Conservation (phyloP, 495 filamentous ascomycete genomes). For the Trichoderma parareesei region DNA sequence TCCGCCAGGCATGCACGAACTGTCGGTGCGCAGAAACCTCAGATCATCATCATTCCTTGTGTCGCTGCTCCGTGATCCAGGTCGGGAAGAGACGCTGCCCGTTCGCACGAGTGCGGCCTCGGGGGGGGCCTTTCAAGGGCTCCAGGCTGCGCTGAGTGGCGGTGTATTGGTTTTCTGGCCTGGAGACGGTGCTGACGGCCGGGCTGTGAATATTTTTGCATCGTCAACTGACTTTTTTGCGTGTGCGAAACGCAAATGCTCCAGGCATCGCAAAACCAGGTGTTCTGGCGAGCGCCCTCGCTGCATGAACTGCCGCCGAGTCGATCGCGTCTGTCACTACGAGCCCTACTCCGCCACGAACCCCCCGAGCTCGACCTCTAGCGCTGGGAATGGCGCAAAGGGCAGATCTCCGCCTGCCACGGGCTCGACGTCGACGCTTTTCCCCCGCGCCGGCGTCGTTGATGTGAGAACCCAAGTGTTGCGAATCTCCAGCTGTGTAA, state of each 20-base stretch:
- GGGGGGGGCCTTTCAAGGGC: too few relatives aligned
- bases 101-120: too few relatives aligned
- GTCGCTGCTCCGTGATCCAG: too few relatives aligned
- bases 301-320: slow-evolving; percentile 7
- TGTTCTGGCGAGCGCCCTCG: slow-evolving; percentile 3
- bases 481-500: neutral
- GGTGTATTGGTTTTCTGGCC: neutral
- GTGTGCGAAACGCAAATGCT: neutral
- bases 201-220: neutral
- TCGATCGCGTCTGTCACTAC: slow-evolving; percentile 9
- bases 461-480: neutral
- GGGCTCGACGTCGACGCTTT: neutral
- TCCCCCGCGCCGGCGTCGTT: slow-evolving; percentile 1
- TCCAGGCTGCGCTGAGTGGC: too few relatives aligned
- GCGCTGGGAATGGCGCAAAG: neutral
- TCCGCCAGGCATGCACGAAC: slow-evolving; percentile 8
- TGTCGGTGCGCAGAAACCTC: slow-evolving; percentile 1
- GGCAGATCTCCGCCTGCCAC: neutral
- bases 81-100: too few relatives aligned
- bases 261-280: slow-evolving; percentile 1
- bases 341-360: slow-evolving; percentile 5
- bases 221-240: neutral
- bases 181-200: neutral
- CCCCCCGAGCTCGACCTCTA: neutral
- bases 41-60: neutral